Evolutionary conservation across 169 alveolate genomes (phyloP).

Genomic region (Eimeria praecox): DNA sequence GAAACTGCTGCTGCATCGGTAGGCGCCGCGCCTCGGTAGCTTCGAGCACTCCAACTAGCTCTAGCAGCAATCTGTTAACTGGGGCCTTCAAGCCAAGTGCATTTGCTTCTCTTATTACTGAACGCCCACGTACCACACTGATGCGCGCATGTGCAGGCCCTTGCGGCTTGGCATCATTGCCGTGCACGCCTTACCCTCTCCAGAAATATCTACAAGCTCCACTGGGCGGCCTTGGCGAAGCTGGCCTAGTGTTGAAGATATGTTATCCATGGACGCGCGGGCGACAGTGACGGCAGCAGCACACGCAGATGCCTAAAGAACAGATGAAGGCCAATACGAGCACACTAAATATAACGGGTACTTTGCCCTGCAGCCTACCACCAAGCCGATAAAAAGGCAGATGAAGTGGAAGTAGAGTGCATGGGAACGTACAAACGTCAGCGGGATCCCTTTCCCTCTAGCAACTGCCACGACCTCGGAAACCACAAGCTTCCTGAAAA

Average conservation of each 20-base stretch:
- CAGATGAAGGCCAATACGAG: not conserved
- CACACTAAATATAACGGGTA: not conserved
- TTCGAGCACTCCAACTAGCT: slow-evolving; percentile 66
- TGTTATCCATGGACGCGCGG: slow-evolving; percentile 56
- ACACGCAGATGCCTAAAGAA: slow-evolving; percentile 51
- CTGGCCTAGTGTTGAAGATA: slow-evolving; percentile 59
- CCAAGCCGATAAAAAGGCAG: not conserved
- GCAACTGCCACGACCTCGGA: slow-evolving; percentile 82
- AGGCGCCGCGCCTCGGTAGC: slow-evolving; percentile 60
- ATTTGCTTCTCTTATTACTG: slow-evolving; percentile 68
- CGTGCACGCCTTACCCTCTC: slow-evolving; percentile 34
- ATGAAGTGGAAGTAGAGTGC: not conserved
- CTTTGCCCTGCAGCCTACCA: no score
- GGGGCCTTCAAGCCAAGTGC: slow-evolving; percentile 62
- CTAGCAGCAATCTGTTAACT: slow-evolving; percentile 62
- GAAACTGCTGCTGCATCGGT: not conserved
- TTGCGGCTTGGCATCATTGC: not conserved
- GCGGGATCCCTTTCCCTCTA: slow-evolving; percentile 75
- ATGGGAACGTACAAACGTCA: slow-evolving; percentile 76
- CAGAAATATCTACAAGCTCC: slow-evolving; percentile 71
- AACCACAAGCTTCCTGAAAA: slow-evolving; percentile 75
- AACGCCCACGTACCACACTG: not conserved
- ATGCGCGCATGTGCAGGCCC: not conserved
- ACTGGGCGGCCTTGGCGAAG: slow-evolving; percentile 64
- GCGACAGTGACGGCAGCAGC: slow-evolving; percentile 63